These are phyloP conservation scores for Penicillium robsamsonii DNA, from an alignment of 495 filamentous ascomycete genomes.

Conservation along the genomic window DNA sequence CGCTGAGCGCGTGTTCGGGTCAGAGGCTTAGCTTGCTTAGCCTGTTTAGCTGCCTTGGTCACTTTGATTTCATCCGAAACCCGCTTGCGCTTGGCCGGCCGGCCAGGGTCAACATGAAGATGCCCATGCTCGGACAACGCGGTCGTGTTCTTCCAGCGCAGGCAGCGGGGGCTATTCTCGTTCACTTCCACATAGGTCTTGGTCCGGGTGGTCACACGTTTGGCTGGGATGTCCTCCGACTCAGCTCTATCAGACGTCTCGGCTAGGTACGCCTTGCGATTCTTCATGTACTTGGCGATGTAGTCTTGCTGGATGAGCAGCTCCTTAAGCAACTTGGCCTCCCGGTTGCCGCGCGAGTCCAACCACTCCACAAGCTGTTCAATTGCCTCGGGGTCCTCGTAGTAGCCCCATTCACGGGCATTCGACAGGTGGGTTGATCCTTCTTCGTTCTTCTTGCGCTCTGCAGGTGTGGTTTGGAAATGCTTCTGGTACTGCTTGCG, in stretches of 20 bases:
- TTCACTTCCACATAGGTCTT: conserved; percentile 63
- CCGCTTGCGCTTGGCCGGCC: conserved; percentile 62
- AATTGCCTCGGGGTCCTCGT: conserved; percentile 72
- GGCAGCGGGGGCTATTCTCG: conserved; percentile 59
- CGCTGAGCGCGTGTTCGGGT: conserved; percentile 50
- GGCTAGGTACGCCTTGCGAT: conserved; percentile 67
- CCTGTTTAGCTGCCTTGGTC: conserved; percentile 43
- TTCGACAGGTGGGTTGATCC: conserved; percentile 73
- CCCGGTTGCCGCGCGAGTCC: conserved; percentile 77
- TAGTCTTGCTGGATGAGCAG: conserved; percentile 71
- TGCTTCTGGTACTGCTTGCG: conserved; percentile 57
- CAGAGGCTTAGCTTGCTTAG: conserved; percentile 46
- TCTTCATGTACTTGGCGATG: conserved; percentile 78
- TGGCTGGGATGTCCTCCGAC: conserved; percentile 55
- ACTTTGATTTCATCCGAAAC: conserved; percentile 42
- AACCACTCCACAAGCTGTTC: conserved; percentile 84
- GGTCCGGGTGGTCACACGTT: conserved; percentile 73
- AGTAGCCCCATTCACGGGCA: conserved; percentile 87
- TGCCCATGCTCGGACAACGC: conserved; percentile 76
- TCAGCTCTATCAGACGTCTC: conserved; percentile 52
- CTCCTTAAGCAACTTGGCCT: conserved; percentile 82
- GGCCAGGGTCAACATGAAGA: conserved; percentile 74
- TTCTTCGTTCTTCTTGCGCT: conserved; percentile 85
- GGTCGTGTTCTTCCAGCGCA: conserved; percentile 78
- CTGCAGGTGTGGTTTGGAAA: conserved; percentile 75